Evolutionary conservation across 768 basidiomycete genomes (phyloP), one percentile per base, ranked within the genome.

Genomic region (Phylloporus sp.): DNA sequence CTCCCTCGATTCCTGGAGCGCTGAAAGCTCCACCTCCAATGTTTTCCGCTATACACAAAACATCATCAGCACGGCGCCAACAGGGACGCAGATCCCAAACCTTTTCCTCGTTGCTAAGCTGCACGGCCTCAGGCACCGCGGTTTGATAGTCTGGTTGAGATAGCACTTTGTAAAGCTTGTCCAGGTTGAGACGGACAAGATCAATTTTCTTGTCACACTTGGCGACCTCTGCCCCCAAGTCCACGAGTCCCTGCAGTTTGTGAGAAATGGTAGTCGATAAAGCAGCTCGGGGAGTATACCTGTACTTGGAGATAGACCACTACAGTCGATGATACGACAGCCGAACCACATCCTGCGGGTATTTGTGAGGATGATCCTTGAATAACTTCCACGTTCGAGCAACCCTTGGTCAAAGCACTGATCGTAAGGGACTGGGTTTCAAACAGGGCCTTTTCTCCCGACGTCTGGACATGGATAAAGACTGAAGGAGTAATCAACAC

Each of bases 181-280:
- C 81, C 38, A 88, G 72, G 57, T 81, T 86, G 45, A 88, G 56
- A 47, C 77, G 74, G 2, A 32, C 84, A 10, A 93, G 72, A 34
- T 86, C 81, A 3, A 90, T 78, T 71, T 95, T 97, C 81, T 97
- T 97, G 64, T 91, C 83, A 54, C 86, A 85, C 70, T 95, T 97
- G 35, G 80, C 74, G 40, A 97, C 88, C 70, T 98, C 95, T 2
- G 80, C 82, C 41, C 91, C 85, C 6, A 95, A 72, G 70, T 98
- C 88, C 16, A 99, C 85, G 36, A 95, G 82, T 23, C 95, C 93
- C 93, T 97, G 59, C 15, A 45, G 11, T 41, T 5, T 2, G 38
- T 51, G 5, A 51, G 36, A 39, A 5, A 45, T 11, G 11, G 3
- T 27, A 31, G 10, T 2, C n/a, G n/a, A 32, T 15, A 6, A 10